phyloP scores from a whole-genome alignment of 208 protist species.

The Sergeia podlipaevii region DNA sequence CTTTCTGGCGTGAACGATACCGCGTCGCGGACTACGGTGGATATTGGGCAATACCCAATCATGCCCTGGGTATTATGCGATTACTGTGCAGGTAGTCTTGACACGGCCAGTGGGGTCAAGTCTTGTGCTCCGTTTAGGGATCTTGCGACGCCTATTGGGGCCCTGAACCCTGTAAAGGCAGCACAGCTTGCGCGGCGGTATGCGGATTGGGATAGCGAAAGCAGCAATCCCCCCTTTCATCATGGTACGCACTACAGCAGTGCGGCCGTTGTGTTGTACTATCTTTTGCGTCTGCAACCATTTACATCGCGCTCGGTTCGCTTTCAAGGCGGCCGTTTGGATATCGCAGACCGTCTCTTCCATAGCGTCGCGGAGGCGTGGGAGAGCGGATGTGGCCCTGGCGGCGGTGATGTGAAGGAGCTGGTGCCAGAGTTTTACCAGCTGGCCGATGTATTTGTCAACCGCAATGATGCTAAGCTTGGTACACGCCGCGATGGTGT shows the following conservation, averaged over 20 bases:
- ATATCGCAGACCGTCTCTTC: slow-evolving; percentile 94
- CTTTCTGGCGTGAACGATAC: slow-evolving; percentile 87
- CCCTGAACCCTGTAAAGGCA: slow-evolving; percentile 69
- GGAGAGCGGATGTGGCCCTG: slow-evolving; percentile 41
- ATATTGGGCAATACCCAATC: slow-evolving; percentile 94
- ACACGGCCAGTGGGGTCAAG: no score
- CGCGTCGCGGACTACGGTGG: slow-evolving; percentile 85
- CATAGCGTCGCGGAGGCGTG: slow-evolving; percentile 91
- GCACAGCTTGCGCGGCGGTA: slow-evolving; percentile 71
- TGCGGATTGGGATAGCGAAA: slow-evolving; percentile 61
- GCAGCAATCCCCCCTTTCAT: slow-evolving; percentile 88
- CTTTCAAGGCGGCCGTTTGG: slow-evolving; percentile 87
- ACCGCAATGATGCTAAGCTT: slow-evolving; percentile 80
- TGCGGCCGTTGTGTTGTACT: slow-evolving; percentile 93
- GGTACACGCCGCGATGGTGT: slow-evolving; percentile 78
- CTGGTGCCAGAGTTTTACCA: slow-evolving; percentile 97
- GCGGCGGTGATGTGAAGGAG: slow-evolving; percentile 90
- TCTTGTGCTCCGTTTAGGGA: slow-evolving; percentile 88
- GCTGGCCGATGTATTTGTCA: slow-evolving; percentile 81
- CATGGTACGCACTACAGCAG: slow-evolving; percentile 98
- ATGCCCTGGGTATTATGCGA: slow-evolving; percentile 92
- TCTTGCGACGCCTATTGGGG: slow-evolving; percentile 94
- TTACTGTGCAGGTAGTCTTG: slow-evolving; percentile 83
- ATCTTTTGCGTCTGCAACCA: slow-evolving; percentile 95
- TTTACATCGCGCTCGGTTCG: slow-evolving; percentile 87